Evolutionary conservation across 2,329 filamentous ascomycete genomes (phyloP), one percentile per base, ranked within the genome.

Genomic region (Capronia coronata): DNA sequence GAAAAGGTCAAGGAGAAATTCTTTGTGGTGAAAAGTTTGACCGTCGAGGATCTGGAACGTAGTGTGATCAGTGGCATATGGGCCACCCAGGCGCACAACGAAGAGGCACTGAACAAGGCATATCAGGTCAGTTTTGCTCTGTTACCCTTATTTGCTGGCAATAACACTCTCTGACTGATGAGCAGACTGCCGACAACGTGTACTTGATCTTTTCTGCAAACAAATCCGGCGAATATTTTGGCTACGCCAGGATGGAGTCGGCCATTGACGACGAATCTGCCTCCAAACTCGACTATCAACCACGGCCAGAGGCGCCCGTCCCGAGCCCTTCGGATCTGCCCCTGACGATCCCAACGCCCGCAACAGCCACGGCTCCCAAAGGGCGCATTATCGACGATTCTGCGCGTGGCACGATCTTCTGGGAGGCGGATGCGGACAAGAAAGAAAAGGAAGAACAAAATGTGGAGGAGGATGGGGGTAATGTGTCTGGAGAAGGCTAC

Each of bases 221-320:
- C 68, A 96, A 96, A 63, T 96, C 91, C 0, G 91, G 91, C 10
- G 91, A 96, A 67, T 97, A 96, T 64, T 96, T 93, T 68, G 91
- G 91, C 16, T 96, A 94, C 63, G 91, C 90, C 16, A 82, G 86
- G 30, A 97, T 97, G 91, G 73, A 76, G 8, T 95, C 91, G 18
- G 74, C 82, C 2, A 94, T 96, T 61, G 83, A 85, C 59, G 79
- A 90, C 47, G 86, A 94, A 58, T 81, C 84, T 9, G 75, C 76
- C 0, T 79, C 82, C 0, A 46, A 49, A 18, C 80, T 86, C 42
- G 76, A 85, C 62, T 84, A 87, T 66, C 80, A 81, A 3, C 81
- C 82, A 1, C 80, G 81, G 58, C 73, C 76, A 6, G 82, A 85
- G 52, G 68, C 75, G 13, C 67, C 75, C 3, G 40, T 47, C 2